These are phyloP conservation scores for Arabidopsis arenosa DNA, from an alignment of 345 rosid species.

Conservation along the genomic window DNA sequence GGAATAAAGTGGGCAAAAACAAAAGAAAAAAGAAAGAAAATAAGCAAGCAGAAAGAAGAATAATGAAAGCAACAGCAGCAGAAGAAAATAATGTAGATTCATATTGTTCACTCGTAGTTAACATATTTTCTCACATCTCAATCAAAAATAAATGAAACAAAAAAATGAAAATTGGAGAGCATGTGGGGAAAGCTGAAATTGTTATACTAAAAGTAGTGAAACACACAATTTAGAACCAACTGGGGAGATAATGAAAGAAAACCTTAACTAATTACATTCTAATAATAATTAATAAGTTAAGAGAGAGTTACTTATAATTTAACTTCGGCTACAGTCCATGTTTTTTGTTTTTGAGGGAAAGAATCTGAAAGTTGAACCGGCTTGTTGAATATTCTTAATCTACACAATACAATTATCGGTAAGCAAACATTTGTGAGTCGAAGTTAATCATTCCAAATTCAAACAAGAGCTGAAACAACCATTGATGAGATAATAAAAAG, in stretches of 20 bases:
- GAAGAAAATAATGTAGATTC: conserved; percentile 17
- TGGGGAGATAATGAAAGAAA: neutral
- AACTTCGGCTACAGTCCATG: no score
- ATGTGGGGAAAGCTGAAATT: conserved; percentile 21
- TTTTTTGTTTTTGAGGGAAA: neutral
- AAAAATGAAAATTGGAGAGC: neutral
- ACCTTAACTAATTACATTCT: neutral
- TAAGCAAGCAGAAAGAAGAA: conserved; percentile 36
- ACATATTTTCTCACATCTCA: conserved; percentile 25
- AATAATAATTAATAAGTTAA: neutral
- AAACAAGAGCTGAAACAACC: neutral
- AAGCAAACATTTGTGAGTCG: no score
- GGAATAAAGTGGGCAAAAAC: conserved; percentile 36
- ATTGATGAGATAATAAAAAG: neutral
- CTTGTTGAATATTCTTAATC: neutral
- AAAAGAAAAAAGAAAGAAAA: neutral
- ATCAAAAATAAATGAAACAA: neutral
- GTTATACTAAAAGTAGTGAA: neutral
- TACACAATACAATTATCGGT: no score
- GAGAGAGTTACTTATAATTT: neutral
- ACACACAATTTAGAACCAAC: neutral
- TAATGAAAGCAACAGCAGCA: conserved; percentile 38
- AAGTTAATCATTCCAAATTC: no score
- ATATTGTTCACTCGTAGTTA: conserved; percentile 18
- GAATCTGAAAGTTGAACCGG: neutral